Evolutionary conservation across 805 yeast genomes (phyloP), one percentile per base, ranked within the genome.

Genomic region (Candida takata): DNA sequence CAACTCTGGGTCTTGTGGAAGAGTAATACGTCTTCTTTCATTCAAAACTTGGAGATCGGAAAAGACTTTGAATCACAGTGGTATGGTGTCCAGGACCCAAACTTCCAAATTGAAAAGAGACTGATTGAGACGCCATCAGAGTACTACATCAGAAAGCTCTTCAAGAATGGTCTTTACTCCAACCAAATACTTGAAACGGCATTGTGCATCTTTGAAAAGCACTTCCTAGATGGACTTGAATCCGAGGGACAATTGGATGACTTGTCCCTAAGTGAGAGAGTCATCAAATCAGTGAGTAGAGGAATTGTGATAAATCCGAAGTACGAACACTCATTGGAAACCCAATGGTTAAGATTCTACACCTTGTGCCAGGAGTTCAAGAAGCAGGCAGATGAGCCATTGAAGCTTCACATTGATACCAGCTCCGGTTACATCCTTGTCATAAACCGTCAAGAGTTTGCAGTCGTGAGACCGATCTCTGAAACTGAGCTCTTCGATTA

Each of bases 361-460:
- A 68, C 84, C 3, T 63, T 87, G 18, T 79, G 95, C 52, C 73
- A 71, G 37, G 95, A 87, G 49, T 65, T 83, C 35, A 71, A 70
- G 40, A 79, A 72, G 40, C 67, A 69, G 31, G 65, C 76, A 14
- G 67, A 70, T 39, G 92, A 84, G 48, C 67, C 80, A 0, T 63
- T 84, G 26, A 61, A 77, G 1, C 49, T 82, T 2, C 57, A 59
- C n/a, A 45, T 64, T 17, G 67, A 62, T 27, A 52, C 58, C 2
- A 56, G 51, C 13, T 27, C 55, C 41, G 54, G 50, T 10, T 43
- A 58, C 14, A 31, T 65, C 4, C 43, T 54, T 10, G 42, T 67
- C 3, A 39, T 63, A 37, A 70, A 68, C 41, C 55, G 62, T 10
- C 45, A 48, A 10, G 60, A 55, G 7, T 52, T 54, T 19, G 56